These are phyloP conservation scores for Cruciata laevipes DNA, from an alignment of 257 asterid species.

Conservation along the genomic window DNA sequence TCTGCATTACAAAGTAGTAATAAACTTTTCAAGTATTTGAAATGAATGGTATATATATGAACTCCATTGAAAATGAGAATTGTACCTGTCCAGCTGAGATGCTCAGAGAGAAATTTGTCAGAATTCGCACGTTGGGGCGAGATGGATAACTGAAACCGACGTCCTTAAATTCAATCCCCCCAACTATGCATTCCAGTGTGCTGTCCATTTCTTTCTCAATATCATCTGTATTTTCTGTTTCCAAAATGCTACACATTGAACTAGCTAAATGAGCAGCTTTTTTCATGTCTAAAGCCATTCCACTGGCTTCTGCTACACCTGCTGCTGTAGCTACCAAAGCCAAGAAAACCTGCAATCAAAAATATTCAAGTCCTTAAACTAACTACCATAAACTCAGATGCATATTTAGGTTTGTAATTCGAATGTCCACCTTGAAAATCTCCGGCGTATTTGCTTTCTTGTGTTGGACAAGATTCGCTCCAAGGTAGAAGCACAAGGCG, in stretches of 20 bases:
- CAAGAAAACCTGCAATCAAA: conserved; percentile 23
- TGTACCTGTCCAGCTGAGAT: conserved; percentile 27
- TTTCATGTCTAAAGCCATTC: conserved; percentile 14
- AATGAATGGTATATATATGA: background rate
- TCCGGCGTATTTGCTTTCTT: conserved; percentile 10
- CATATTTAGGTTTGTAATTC: background rate
- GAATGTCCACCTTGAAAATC: conserved; percentile 17
- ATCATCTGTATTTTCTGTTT: conserved; percentile 17
- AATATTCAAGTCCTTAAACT: background rate
- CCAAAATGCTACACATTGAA: conserved; percentile 24
- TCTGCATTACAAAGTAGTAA: conserved; percentile 22
- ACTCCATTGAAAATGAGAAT: too few relatives aligned
- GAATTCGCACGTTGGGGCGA: conserved; percentile 22
- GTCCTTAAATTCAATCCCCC: conserved; percentile 21
- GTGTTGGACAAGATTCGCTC: conserved; percentile 25
- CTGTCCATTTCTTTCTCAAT: conserved; percentile 16
- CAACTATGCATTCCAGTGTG: conserved; percentile 6
- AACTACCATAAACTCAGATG: background rate
- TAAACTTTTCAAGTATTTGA: background rate
- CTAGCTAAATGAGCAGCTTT: conserved; percentile 17
- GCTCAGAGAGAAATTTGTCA: conserved; percentile 19
- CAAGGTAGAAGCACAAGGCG: conserved; percentile 25
- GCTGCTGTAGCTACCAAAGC: conserved; percentile 24
- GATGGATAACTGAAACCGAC: conserved; percentile 22
- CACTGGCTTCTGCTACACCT: conserved; percentile 23